Percentiles rank a stretch among this genome's conserved stretches.
phyloP scores from a whole-genome alignment of 1,284 basidiomycete genomes.

The Gymnopus androsaceus region DNA sequence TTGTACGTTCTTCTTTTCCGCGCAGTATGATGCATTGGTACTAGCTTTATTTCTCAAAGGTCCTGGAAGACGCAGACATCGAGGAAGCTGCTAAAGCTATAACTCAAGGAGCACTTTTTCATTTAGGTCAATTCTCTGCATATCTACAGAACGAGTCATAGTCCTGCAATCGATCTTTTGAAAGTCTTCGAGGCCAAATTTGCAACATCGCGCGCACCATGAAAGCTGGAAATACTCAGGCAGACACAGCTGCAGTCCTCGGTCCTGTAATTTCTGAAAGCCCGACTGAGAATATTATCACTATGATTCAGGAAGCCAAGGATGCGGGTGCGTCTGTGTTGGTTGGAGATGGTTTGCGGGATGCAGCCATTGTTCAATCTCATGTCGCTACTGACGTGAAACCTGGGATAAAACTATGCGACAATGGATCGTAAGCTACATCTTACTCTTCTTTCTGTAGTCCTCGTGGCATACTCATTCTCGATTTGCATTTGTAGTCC shows the following conservation, averaged over 20 bases:
- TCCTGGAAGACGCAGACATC: conserved; percentile 65
- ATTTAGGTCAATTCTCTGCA: conserved; percentile 73
- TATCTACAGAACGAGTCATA: conserved; percentile 70
- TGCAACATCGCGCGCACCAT: conserved; percentile 34
- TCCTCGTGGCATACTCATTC: not conserved
- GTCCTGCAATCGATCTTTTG: conserved; percentile 48
- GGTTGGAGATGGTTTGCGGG: conserved; percentile 44
- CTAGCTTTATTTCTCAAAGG: too few species aligned
- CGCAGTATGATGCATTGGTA: too few species aligned
- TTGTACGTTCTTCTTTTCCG: conserved; percentile 51
- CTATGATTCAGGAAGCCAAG: conserved; percentile 53
- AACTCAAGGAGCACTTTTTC: conserved; percentile 58
- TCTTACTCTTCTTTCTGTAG: conserved; percentile 54
- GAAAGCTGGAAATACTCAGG: conserved; percentile 37
- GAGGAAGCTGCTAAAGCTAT: conserved; percentile 57
- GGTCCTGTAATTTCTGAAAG: conserved; percentile 50
- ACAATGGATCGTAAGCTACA: conserved; percentile 62
- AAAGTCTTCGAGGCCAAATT: conserved; percentile 38
- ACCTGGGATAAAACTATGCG: conserved; percentile 53
- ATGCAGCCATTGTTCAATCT: conserved; percentile 52
- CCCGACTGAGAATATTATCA: conserved; percentile 52
- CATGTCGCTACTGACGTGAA: conserved; percentile 53
- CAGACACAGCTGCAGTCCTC: conserved; percentile 20
- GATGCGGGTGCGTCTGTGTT: conserved; percentile 53
- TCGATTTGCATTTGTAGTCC: conserved; percentile 41